Evolutionary conservation across 805 yeast species (phyloP), one percentile per base, ranked within the genome.

Genomic region (Suhomyces sp.): DNA sequence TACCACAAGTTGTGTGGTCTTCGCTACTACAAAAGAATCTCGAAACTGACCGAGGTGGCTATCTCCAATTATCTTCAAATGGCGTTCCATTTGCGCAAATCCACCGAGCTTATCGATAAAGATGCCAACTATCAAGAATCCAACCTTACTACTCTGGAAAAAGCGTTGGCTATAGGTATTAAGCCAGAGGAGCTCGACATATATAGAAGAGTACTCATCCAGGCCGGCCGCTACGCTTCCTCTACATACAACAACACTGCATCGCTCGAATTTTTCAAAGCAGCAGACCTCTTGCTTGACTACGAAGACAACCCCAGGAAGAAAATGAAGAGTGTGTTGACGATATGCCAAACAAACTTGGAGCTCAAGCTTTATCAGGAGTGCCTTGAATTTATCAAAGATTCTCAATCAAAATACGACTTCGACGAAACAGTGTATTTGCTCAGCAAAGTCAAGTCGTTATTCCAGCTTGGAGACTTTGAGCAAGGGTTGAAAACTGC

Each of bases 151-250:
- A 37, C 41, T 37, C 15, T 13, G 17, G 21, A 37, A 17, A 37
- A 37, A 4, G 41, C 41, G 3, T 17, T 37, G n/a, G 21, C 41
- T 3, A 19, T 37, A 19, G 41, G 41, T 3, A 17, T 37, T 5
- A 53, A 57, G 37, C 53, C 51, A 1, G 72, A 69, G 4, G 83
- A 80, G 37, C 49, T 52, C 19, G 62, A 63, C 5, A 65, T 63
- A 0, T 80, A 75, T 49, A 53, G 71, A 13, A 71, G 69, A 2
- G 73, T 77, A 5, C 58, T 79, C 40, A 64, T 72, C 3, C 64
- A 66, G 19, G 81, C 83, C 0, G 82, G 82, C 1, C 65, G 67
- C 47, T 66, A 66, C 51, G 79, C 82, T 0, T 72, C 75, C 44
- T 71, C 73, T 9, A 70, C 75, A 9, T 76, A 71, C 46, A 80